Base-by-base conservation (phyloP, 192 early-diverging fungal genomes). In the Backusella tuberculispora region DNA sequence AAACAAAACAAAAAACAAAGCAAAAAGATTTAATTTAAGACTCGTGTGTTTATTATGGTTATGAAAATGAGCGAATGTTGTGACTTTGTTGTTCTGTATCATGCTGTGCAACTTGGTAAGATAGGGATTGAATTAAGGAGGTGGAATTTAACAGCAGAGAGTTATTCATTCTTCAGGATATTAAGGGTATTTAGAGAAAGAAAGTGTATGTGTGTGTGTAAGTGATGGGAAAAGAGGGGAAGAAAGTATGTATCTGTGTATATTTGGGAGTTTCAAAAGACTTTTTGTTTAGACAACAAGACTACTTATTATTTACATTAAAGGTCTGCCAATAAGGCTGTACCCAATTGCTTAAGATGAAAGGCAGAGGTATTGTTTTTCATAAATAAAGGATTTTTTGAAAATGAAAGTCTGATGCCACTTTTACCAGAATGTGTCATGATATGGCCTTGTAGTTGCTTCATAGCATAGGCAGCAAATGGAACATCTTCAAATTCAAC, bases 401-500 rank as follows among this genome's bases (percentile, higher is more conserved):
- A 95, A 81, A 95, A 99, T 78, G 91, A 93, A 7, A 99, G 88
- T n/a, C 97, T 90, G 76, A 99, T 96, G 47, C 97, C 97, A 46
- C 96, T 92, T 80, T 95, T 96, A 38, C 93, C 90, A 15, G 95
- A 96, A 83, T 92, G 95, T 45, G 85, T 83, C 60, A 99, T 79
- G 38, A 87, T 88, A 64, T 94, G 90, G 42, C 96, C 97, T 72
- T 96, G 92, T 5, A 97, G 86, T 63, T 97, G 92, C 64, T 83
- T 87, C 82, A 98, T 87, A 15, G 95, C 95, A 56, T 94, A 91
- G 21, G 95, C 96, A 15, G 97, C 97, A 81, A 86, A 96, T 37
- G 88, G 84, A 34, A 99, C 94, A 84, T 92, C 93, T 67, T 98
- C 97, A 92, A 99, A 99, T 88, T 99, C 97, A 42, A 99, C 96